Base-by-base conservation (phyloP, 345 rosid genomes). In the Trapa incisa region DNA sequence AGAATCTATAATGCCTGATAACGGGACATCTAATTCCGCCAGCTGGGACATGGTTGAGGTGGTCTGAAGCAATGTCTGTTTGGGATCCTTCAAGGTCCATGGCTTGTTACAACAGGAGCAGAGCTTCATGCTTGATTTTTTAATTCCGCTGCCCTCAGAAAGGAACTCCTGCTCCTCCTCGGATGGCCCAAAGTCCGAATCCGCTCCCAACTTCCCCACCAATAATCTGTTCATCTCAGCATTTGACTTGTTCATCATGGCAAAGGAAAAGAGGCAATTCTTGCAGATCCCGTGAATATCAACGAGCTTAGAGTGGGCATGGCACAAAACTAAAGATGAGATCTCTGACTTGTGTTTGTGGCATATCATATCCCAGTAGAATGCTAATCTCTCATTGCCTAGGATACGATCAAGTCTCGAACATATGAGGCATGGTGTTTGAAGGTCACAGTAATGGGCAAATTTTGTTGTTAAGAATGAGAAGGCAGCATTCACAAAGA, bases 351-450 rank as follows among this genome's bases (percentile, higher is more conserved):
- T 89, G 79, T 94, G 99, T 57, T 78, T 76, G 63, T 84, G 35
- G 32, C 99, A 94, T 64, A 94, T 76, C 80, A 86, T 76, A 68
- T 94, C 96, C 91, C 86, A 77, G 37, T 85, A 83, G 61, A 73
- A 64, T 65, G 79, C 92, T 54, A 56, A 50, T 68, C 77, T 76
- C 72, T 75, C 73, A 22, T 69, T 77, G 57, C 90, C 88, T 1
- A 89, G 70, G 64, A 94, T 78, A 69, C 85, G 96, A 80, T 94
- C 99, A 36, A 94, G 96, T 66, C 89, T 84, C 17, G 97, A 87
- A 78, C 99, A 94, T 33, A 91, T 78, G 50, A 89, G 70, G 63
- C 99, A 94, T 0, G 96, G 97, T 13, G 82, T 70, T 65, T 82
- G 95, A 75, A 94, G 77, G 35, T 83, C 64, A 1, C 83, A 86